Evolutionary conservation across 345 rosid species (phyloP).

Genomic region (Trapa bicornis): DNA sequence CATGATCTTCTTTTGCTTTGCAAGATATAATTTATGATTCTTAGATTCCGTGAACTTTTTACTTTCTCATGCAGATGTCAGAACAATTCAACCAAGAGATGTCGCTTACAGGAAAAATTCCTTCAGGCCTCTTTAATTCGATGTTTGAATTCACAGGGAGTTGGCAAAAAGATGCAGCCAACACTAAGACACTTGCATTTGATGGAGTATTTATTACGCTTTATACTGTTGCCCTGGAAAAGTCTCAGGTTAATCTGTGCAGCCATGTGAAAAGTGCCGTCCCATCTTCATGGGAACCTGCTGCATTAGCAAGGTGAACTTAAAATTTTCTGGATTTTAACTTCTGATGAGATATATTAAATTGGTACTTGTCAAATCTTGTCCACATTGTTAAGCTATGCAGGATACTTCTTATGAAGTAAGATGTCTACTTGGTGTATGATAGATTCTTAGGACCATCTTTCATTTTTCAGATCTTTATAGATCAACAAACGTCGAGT

Average conservation of each 20-base stretch:
- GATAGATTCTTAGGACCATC: background rate
- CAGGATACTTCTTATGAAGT: background rate
- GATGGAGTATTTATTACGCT: slow-evolving; percentile 81
- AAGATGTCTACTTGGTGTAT: background rate
- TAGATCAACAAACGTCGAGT: background rate
- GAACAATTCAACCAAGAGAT: slow-evolving; percentile 92
- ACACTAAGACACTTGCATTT: slow-evolving; percentile 82
- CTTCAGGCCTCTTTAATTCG: slow-evolving; percentile 79
- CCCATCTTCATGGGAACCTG: slow-evolving; percentile 86
- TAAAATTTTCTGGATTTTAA: background rate
- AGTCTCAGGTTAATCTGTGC: slow-evolving; percentile 61
- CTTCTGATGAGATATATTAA: background rate
- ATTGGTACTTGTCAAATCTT: background rate
- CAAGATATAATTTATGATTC: background rate
- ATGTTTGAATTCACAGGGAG: slow-evolving; percentile 83
- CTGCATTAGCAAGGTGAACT: slow-evolving; percentile 69
- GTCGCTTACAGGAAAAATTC: slow-evolving; percentile 79
- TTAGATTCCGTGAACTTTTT: background rate
- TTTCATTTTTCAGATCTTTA: background rate
- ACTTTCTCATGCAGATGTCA: slow-evolving; percentile 51
- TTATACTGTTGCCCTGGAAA: slow-evolving; percentile 74
- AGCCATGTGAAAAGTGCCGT: slow-evolving; percentile 76
- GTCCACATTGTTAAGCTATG: background rate
- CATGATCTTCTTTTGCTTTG: background rate
- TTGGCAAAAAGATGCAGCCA: slow-evolving; percentile 94